phyloP scores from a whole-genome alignment of 371 early-diverging fungal genomes.

The Dinochytrium kinnereticum region DNA sequence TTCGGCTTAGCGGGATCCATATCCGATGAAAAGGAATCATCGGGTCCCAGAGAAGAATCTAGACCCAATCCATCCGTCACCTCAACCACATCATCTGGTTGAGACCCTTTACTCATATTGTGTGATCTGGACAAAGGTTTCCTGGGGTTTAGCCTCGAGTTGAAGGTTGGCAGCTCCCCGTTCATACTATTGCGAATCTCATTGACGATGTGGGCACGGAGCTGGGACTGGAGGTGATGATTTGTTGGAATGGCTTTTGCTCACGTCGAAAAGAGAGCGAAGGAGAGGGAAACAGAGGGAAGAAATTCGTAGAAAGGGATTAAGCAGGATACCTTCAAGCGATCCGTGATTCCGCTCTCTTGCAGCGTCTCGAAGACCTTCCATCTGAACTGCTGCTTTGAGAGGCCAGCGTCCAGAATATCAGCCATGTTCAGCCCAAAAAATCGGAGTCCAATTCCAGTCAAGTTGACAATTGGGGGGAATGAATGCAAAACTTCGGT shows the following conservation, averaged over 20 bases:
- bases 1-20: background rate
- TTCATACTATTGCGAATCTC: conserved; percentile 37
- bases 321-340: conserved; percentile 9
- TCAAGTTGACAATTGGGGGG: too few species aligned
- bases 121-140: too few species aligned
- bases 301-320: too few species aligned
- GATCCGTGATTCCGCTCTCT: conserved; percentile 4
- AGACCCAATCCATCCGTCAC: background rate
- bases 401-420: background rate
- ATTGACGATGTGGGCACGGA: conserved; percentile 44
- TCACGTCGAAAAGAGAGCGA: too few species aligned
- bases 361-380: background rate
- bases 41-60: too few species aligned
- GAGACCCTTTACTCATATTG: too few species aligned
- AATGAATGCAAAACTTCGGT: too few species aligned
- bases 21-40: background rate
- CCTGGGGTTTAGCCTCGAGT: too few species aligned
- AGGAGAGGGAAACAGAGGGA: background rate
- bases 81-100: too few species aligned
- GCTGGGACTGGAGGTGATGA: conserved; percentile 36
- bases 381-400: conserved; percentile 18
- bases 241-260: background rate
- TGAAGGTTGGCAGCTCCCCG: conserved; percentile 9
- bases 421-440: too few species aligned
- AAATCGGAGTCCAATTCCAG: too few species aligned